A percentile compares a stretch with the other conserved stretches of the same genome.
Conservation (phyloP, 257 asterid species). For the Solanum peruvianum region DNA sequence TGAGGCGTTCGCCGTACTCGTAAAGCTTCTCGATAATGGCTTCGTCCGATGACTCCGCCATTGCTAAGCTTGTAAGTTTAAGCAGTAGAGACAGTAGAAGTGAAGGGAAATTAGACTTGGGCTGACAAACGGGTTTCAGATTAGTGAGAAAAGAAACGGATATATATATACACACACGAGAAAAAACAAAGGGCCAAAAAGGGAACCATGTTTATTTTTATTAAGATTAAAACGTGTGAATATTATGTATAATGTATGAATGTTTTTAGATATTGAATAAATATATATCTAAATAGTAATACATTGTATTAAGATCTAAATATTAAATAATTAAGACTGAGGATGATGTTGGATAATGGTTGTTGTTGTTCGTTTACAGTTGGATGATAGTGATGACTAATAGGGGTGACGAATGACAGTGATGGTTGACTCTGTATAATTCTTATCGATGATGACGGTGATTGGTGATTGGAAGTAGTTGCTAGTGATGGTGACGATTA, state of each 20-base stretch:
- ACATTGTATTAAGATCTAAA: too few relatives aligned
- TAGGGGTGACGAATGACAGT: neutral
- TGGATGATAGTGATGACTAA: neutral
- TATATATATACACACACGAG: neutral
- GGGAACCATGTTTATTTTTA: too few relatives aligned
- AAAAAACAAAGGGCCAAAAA: too few relatives aligned
- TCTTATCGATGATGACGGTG: neutral
- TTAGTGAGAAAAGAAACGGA: neutral
- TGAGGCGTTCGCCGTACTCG: conserved; percentile 77
- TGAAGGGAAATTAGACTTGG: neutral
- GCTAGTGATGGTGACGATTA: neutral
- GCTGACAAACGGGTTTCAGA: neutral
- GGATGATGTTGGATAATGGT: too few relatives aligned
- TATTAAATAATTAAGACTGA: too few relatives aligned
- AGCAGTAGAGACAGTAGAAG: neutral
- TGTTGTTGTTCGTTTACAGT: neutral
- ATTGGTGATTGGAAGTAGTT: neutral
- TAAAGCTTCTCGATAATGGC: conserved; percentile 72
- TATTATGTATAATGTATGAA: too few relatives aligned
- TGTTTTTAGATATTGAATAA: too few relatives aligned
- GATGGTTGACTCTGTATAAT: neutral
- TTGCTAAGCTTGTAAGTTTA: neutral
- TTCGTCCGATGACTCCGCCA: conserved; percentile 46
- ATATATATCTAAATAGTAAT: too few relatives aligned
- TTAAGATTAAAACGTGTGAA: too few relatives aligned